Conservation (phyloP, 129 eudicot genomes). For the Arctium lappa region DNA sequence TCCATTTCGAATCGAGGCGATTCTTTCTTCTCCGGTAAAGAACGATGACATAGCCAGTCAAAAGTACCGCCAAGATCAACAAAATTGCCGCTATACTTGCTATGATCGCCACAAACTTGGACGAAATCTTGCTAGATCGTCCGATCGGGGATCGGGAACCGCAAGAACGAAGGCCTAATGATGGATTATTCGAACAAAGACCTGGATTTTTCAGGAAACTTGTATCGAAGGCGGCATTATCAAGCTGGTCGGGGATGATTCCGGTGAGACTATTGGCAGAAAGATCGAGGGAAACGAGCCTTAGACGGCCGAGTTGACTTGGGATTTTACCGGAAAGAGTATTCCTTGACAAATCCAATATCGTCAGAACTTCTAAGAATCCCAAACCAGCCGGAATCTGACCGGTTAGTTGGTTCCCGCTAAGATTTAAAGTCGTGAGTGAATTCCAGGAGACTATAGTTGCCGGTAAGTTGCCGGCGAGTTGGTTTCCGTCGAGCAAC, state of each 20-base stretch:
- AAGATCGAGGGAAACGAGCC: conserved; percentile 48
- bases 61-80: conserved; percentile 28
- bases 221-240: conserved; percentile 35
- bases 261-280: conserved; percentile 66
- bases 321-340: conserved; percentile 67
- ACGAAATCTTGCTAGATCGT: conserved; percentile 30
- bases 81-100: conserved; percentile 41
- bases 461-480: conserved; percentile 64
- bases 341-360: conserved; percentile 67
- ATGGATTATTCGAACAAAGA: conserved; percentile 52
- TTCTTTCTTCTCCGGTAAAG: conserved; percentile 36
- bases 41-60: conserved; percentile 28
- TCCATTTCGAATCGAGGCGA: conserved; percentile 44
- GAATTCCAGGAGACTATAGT: conserved; percentile 47
- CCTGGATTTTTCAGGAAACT: conserved; percentile 61
- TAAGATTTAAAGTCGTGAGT: conserved; percentile 51
- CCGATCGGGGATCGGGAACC: conserved; percentile 16
- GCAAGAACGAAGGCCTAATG: conserved; percentile 44
- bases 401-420: conserved; percentile 64
- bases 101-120: conserved; percentile 36
- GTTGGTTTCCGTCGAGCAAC: conserved; percentile 53
- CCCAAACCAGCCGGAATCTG: conserved; percentile 62
- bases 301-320: conserved; percentile 37
- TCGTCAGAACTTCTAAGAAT: conserved; percentile 38
- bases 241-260: conserved; percentile 53